A percentile compares a stretch with the other conserved stretches of the same genome.
Evolutionary conservation across 306 rosid species (phyloP).

Genomic region (Lathyrus oleraceus): DNA sequence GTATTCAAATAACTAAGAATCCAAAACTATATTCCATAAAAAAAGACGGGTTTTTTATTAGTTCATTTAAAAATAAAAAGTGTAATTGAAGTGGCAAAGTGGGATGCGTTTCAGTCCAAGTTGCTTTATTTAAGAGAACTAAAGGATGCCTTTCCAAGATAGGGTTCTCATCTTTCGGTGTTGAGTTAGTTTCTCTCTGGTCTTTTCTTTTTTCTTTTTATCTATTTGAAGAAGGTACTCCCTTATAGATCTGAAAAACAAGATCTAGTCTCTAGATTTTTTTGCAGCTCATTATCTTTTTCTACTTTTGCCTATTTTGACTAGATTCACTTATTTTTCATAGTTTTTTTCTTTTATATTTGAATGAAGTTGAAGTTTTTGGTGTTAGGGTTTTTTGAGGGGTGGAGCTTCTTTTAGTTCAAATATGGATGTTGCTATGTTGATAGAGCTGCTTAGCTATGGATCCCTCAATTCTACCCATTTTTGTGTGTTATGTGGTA

Average conservation of each 20-base stretch:
- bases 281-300: background rate
- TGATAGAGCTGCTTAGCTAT: conserved; percentile 86
- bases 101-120: background rate
- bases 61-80: too few species aligned
- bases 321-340: background rate
- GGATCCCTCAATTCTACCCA: conserved; percentile 83
- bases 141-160: background rate
- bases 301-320: background rate
- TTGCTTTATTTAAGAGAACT: background rate
- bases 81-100: background rate
- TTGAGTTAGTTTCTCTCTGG: background rate
- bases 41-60: too few species aligned
- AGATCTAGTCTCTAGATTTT: conserved; percentile 7
- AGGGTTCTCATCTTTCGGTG: background rate
- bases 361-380: background rate
- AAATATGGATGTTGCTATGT: conserved; percentile 61
- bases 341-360: background rate
- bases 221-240: conserved; percentile 2
- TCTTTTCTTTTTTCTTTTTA: background rate
- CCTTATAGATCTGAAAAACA: background rate
- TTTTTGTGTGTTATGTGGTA: conserved; percentile 26
- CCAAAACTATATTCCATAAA: too few species aligned
- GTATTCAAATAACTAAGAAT: too few species aligned
- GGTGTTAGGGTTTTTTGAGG: conserved; percentile 2
- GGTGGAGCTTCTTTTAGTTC: conserved; percentile 96